Percentiles rank a stretch among this genome's conserved stretches.
phyloP scores from a whole-genome alignment of 2,329 filamentous ascomycete species.

The Ceratocystis alfenasii region DNA sequence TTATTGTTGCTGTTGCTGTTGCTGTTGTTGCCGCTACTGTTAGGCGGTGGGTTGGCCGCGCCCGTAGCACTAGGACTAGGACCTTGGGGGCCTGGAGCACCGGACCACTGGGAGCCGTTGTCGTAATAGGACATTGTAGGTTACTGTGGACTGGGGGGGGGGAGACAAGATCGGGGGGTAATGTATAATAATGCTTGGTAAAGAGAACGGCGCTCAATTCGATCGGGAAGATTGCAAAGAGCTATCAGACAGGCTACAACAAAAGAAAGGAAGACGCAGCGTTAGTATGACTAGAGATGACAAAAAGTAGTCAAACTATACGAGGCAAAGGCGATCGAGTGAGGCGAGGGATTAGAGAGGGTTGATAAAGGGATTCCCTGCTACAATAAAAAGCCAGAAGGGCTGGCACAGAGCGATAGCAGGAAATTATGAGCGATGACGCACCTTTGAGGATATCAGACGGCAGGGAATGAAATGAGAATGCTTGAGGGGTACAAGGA shows the following conservation, averaged over 20 bases:
- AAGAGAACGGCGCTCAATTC: background rate
- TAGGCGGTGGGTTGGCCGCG: conserved; percentile 5
- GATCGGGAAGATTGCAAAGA: background rate
- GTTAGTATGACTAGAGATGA: background rate
- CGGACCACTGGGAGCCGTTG: conserved; percentile 21
- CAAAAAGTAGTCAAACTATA: background rate
- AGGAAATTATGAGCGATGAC: background rate
- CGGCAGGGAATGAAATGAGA: background rate
- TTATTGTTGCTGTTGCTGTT: conserved; percentile 26
- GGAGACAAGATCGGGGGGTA: background rate
- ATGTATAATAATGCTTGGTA: background rate
- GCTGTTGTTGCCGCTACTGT: conserved; percentile 26
- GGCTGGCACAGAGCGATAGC: background rate
- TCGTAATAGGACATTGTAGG: conserved; percentile 22
- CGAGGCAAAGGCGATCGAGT: background rate
- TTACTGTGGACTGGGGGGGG: background rate
- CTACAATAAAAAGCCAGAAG: background rate
- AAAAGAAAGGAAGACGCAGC: background rate
- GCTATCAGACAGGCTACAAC: background rate
- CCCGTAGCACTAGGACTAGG: background rate
- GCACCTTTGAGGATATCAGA: background rate
- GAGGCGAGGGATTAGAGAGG: background rate
- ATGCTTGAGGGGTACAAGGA: conserved; percentile 1
- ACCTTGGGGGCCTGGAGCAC: conserved; percentile 15
- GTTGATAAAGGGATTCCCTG: background rate